A percentile compares a stretch with the other conserved stretches of the same genome.
Conservation (phyloP, 1,284 basidiomycete species). For the Takashimella koratensis region DNA sequence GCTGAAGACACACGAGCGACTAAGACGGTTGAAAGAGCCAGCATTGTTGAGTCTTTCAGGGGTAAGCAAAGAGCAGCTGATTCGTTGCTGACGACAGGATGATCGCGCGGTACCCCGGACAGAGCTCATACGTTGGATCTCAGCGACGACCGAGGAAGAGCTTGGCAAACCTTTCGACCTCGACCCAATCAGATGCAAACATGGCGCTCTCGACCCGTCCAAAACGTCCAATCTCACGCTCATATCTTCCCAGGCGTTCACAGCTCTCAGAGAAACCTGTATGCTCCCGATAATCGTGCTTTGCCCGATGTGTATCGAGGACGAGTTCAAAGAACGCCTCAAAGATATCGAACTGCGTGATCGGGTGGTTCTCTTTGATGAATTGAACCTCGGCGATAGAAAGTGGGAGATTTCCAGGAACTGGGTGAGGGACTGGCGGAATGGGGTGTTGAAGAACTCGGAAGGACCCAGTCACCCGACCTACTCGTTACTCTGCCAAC, state of each 20-base stretch:
- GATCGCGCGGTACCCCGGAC: slow-evolving; percentile 31
- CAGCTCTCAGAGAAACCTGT: slow-evolving; percentile 12
- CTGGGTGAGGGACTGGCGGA: slow-evolving; percentile 31
- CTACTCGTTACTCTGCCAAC: slow-evolving; percentile 33
- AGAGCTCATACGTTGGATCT: slow-evolving; percentile 27
- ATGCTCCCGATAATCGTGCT: slow-evolving; percentile 19
- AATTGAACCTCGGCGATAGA: slow-evolving; percentile 13
- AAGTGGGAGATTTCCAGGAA: slow-evolving; percentile 17
- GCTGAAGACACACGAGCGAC: not conserved
- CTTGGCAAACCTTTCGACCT: slow-evolving; percentile 20
- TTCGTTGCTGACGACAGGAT: slow-evolving; percentile 19
- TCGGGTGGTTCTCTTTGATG: slow-evolving; percentile 20
- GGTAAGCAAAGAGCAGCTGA: slow-evolving; percentile 12
- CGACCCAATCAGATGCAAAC: slow-evolving; percentile 19
- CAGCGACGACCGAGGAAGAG: slow-evolving; percentile 11
- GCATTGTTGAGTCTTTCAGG: slow-evolving; percentile 9
- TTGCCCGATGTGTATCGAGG: slow-evolving; percentile 28
- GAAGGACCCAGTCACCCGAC: slow-evolving; percentile 15
- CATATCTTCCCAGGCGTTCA: slow-evolving; percentile 28
- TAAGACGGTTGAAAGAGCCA: not conserved
- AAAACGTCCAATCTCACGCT: slow-evolving; percentile 13
- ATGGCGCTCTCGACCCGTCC: slow-evolving; percentile 25
- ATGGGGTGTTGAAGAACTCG: slow-evolving; percentile 5
- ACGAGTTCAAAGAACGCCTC: slow-evolving; percentile 5
- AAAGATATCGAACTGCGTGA: slow-evolving; percentile 2